phyloP scores from a whole-genome alignment of 2,329 filamentous ascomycete species.

The Didymella arachidicola region DNA sequence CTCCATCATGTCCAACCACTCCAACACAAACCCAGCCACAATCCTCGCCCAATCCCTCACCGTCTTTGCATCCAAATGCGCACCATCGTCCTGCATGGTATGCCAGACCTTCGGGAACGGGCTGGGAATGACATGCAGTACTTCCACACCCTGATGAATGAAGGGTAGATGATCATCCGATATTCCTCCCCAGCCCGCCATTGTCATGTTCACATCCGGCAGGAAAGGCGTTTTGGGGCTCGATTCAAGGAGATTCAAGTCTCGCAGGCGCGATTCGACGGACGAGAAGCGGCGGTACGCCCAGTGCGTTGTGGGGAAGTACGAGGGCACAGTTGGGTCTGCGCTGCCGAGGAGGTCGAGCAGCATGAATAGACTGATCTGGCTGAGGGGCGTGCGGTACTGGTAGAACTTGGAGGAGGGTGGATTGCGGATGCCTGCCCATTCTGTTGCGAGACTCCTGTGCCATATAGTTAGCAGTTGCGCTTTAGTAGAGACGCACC shows the following conservation, averaged over 20 bases:
- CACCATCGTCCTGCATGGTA: constrained; percentile 79
- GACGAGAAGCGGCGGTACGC: constrained; percentile 80
- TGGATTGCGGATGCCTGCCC: constrained; percentile 76
- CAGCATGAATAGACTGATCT: constrained; percentile 89
- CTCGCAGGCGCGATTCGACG: constrained; percentile 77
- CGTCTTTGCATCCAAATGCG: constrained; percentile 80
- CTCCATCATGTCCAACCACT: constrained; percentile 87
- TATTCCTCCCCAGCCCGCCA: constrained; percentile 56
- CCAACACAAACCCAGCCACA: constrained; percentile 81
- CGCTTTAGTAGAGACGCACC: constrained; percentile 1
- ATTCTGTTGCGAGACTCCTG: constrained; percentile 76
- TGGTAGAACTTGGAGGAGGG: constrained; percentile 67
- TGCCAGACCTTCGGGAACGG: constrained; percentile 91
- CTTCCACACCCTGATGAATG: constrained; percentile 81
- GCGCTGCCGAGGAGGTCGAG: constrained; percentile 83
- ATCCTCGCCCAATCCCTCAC: constrained; percentile 89
- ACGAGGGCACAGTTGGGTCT: constrained; percentile 77
- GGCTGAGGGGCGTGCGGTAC: constrained; percentile 76
- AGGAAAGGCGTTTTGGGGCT: constrained; percentile 62
- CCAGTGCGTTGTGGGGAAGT: constrained; percentile 92
- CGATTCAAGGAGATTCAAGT: constrained; percentile 69
- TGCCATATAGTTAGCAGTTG: not conserved
- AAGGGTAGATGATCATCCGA: constrained; percentile 94
- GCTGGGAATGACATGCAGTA: constrained; percentile 86
- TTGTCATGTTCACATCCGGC: constrained; percentile 51